These are phyloP conservation scores for Serendipita vermifera DNA, from an alignment of 768 basidiomycete species.

Conservation along the genomic window DNA sequence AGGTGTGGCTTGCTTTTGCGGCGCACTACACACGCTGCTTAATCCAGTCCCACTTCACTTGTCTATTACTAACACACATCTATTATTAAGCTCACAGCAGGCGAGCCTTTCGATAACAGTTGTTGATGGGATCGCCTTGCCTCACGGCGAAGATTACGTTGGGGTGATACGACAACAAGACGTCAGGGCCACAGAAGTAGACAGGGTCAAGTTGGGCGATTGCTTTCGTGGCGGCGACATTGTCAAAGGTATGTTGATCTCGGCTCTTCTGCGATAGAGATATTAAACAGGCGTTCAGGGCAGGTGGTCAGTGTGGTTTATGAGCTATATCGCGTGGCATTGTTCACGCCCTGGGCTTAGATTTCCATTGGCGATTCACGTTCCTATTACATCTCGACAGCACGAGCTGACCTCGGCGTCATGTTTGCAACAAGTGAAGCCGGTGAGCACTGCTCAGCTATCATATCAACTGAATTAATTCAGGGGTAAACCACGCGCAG, in stretches of 20 bases:
- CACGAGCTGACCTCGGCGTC: slow-evolving; percentile 79
- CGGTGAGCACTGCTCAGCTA: background rate
- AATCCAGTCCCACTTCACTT: too few relatives aligned
- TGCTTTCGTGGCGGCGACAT: slow-evolving; percentile 90
- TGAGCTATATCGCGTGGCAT: background rate
- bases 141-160: slow-evolving; percentile 73
- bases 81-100: slow-evolving; percentile 65
- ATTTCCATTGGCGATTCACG: slow-evolving; percentile 86
- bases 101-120: slow-evolving; percentile 74
- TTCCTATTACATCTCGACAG: slow-evolving; percentile 86
- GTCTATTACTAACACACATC: too few relatives aligned
- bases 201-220: slow-evolving; percentile 76
- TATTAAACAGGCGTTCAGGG: background rate
- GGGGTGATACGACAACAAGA: slow-evolving; percentile 84
- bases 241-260: slow-evolving; percentile 72
- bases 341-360: too few relatives aligned
- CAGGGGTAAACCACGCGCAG: slow-evolving; percentile 30
- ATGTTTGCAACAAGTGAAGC: slow-evolving; percentile 70
- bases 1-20: too few relatives aligned
- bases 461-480: background rate
- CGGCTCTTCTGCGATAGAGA: background rate
- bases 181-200: slow-evolving; percentile 80
- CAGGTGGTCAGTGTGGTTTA: background rate
- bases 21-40: too few relatives aligned
- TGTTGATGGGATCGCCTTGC: slow-evolving; percentile 74